Conservation (phyloP, 768 basidiomycete species). For the Lepiota brunneoincarnata region DNA sequence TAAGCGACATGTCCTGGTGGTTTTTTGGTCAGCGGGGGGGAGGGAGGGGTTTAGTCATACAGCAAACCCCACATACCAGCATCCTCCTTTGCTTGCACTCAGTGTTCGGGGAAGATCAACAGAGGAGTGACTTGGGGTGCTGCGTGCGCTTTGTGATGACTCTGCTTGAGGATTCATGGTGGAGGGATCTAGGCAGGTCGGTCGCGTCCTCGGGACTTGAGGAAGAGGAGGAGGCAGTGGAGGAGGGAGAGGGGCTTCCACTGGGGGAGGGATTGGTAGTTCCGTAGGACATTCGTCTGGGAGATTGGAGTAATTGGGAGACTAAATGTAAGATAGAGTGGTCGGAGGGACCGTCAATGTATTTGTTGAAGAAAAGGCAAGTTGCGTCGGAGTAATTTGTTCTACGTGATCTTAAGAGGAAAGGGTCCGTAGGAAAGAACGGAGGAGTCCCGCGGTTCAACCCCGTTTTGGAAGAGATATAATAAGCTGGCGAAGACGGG, state of each 20-base stretch:
- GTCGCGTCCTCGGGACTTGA: conserved; percentile 43
- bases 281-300: conserved; percentile 45
- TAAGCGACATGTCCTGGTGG: conserved; percentile 78
- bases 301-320: conserved; percentile 11
- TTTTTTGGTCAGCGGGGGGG: conserved; percentile 15
- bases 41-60: conserved; percentile 4
- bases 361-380: conserved; percentile 29
- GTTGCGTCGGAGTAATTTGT: conserved; percentile 33
- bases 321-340: conserved; percentile 16
- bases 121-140: conserved; percentile 46
- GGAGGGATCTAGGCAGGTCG: conserved; percentile 30
- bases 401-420: conserved; percentile 32
- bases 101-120: conserved; percentile 50
- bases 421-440: conserved; percentile 32
- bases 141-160: conserved; percentile 28
- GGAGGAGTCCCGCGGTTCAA: conserved; percentile 26
- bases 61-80: conserved; percentile 58
- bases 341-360: conserved; percentile 21
- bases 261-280: conserved; percentile 47
- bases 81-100: conserved; percentile 68
- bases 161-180: conserved; percentile 30
- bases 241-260: conserved; percentile 47
- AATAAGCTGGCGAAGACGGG: conserved; percentile 32
- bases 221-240: conserved; percentile 43
- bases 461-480: conserved; percentile 31